phyloP scores from a whole-genome alignment of 2,329 filamentous ascomycete species.

The Botrytis medusae region DNA sequence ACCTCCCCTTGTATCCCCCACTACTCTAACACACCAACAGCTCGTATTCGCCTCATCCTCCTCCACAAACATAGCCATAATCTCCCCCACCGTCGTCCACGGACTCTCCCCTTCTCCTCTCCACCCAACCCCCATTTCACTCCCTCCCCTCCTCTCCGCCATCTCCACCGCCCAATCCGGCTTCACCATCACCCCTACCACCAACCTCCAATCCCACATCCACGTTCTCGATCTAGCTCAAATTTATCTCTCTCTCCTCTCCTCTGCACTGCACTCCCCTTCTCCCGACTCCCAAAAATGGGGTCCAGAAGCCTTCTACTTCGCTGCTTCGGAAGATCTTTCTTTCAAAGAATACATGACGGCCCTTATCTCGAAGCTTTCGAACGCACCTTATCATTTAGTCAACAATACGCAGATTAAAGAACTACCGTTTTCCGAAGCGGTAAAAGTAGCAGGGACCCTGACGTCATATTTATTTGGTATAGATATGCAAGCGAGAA shows the following conservation, averaged over 20 bases:
- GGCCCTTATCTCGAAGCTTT: neutral
- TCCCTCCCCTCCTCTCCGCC: conserved; percentile 5
- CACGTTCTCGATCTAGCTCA: conserved; percentile 27
- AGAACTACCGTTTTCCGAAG: neutral
- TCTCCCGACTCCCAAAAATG: neutral
- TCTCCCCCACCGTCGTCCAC: conserved; percentile 25
- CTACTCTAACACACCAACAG: neutral
- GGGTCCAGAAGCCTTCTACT: conserved; percentile 26
- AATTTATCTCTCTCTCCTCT: conserved; percentile 23
- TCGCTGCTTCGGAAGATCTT: conserved; percentile 15
- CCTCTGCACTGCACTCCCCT: conserved; percentile 10
- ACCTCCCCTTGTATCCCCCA: neutral
- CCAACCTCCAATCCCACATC: conserved; percentile 23
- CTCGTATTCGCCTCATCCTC: conserved; percentile 6
- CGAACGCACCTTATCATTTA: neutral
- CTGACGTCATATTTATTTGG: conserved; percentile 10
- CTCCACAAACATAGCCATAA: conserved; percentile 23
- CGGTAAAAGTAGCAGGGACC: conserved; percentile 6
- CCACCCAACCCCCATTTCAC: conserved; percentile 24
- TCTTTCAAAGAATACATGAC: conserved; percentile 19
- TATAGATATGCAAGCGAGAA: conserved; percentile 21
- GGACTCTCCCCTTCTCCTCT: conserved; percentile 24
- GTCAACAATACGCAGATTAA: neutral
- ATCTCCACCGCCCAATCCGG: conserved; percentile 13
- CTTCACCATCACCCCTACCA: conserved; percentile 22